These are phyloP conservation scores for Arabidopsis arenosa DNA, from an alignment of 345 rosid species.

Conservation along the genomic window DNA sequence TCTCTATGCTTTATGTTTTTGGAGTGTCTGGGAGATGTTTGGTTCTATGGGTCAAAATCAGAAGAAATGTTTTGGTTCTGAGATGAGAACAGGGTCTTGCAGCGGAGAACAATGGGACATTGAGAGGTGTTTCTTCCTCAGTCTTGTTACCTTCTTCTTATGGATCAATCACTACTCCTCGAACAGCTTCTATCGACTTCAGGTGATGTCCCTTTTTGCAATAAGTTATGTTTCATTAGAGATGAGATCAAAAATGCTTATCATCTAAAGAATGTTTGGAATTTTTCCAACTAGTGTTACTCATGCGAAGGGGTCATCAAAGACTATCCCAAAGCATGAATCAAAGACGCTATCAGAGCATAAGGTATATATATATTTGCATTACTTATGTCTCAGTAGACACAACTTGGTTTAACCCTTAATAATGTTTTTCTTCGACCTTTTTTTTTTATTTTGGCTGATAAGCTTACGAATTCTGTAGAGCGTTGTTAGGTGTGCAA, in stretches of 20 bases:
- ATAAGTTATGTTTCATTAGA: slow-evolving; percentile 1
- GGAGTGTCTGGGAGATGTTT: slow-evolving; percentile 19
- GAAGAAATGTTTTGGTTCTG: slow-evolving; percentile 39
- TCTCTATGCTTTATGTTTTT: not conserved
- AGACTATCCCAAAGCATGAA: slow-evolving; percentile 56
- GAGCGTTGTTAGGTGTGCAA: slow-evolving; percentile 89
- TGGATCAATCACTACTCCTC: slow-evolving; percentile 57
- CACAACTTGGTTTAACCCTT: slow-evolving; percentile 13
- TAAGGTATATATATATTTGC: slow-evolving; percentile 54
- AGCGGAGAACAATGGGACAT: slow-evolving; percentile 69
- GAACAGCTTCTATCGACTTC: slow-evolving; percentile 66
- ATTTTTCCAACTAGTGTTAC: slow-evolving; percentile 52
- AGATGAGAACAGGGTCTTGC: slow-evolving; percentile 80
- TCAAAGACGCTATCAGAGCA: slow-evolving; percentile 57
- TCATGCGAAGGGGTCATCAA: slow-evolving; percentile 65
- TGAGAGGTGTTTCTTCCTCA: slow-evolving; percentile 60
- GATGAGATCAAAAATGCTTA: not conserved
- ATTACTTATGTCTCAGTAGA: not conserved
- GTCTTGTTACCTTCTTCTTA: slow-evolving; percentile 53
- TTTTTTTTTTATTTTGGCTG: slow-evolving; percentile 7
- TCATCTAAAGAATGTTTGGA: slow-evolving; percentile 13
- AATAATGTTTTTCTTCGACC: not conserved
- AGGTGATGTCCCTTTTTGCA: slow-evolving; percentile 46
- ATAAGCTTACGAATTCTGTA: slow-evolving; percentile 40
- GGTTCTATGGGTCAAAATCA: not conserved